A percentile compares a stretch with the other conserved stretches of the same genome.
These are phyloP conservation scores for Piper longum DNA, from an alignment of 164 flowering plant species.

Conservation along the genomic window DNA sequence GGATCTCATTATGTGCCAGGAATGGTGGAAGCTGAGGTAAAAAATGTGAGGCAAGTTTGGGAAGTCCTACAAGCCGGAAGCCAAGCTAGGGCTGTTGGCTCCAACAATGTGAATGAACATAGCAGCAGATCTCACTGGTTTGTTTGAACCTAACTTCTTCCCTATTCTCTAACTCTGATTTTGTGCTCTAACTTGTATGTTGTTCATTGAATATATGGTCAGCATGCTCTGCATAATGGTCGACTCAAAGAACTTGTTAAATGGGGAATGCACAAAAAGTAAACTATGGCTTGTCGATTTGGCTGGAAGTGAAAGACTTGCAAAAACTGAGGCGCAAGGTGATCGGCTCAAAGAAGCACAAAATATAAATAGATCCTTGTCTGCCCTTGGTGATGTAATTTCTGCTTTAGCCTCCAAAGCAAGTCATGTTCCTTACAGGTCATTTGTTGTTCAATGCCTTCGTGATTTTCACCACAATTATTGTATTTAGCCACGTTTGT, in stretches of 20 bases:
- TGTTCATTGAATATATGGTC: constrained; percentile 3
- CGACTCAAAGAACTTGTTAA: constrained; percentile 52
- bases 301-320: constrained; percentile 90
- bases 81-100: constrained; percentile 70
- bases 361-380: constrained; percentile 72
- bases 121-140: constrained; percentile 95
- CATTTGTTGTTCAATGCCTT: background rate
- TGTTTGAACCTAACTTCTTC: background rate
- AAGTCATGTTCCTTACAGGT: constrained; percentile 82
- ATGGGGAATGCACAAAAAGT: constrained; percentile 77
- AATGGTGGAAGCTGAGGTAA: constrained; percentile 66
- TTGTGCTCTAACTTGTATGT: background rate
- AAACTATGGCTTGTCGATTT: constrained; percentile 92
- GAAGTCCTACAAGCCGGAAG: constrained; percentile 70
- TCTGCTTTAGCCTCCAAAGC: constrained; percentile 73
- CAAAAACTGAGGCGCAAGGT: constrained; percentile 78
- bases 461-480: too few relatives aligned
- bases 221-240: constrained; percentile 85
- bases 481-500: background rate
- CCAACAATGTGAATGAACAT: constrained; percentile 82
- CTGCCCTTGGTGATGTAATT: constrained; percentile 90
- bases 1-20: constrained; percentile 84
- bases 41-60: constrained; percentile 63
- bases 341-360: constrained; percentile 91
- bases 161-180: background rate